These are phyloP conservation scores for Caryopteris hybrid DNA, from an alignment of 305 asterid species.

Conservation along the genomic window DNA sequence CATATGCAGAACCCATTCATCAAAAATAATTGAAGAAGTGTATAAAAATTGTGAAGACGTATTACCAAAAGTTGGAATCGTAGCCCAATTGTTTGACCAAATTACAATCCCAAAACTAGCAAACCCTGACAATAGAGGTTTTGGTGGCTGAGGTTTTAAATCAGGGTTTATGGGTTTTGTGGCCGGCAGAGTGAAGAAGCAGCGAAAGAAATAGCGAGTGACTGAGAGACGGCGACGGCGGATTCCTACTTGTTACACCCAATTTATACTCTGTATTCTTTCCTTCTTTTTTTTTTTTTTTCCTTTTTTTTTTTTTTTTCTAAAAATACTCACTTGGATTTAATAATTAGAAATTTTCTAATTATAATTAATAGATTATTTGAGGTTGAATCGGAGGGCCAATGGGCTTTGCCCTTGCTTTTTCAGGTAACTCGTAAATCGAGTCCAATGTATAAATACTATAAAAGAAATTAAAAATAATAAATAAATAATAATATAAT, in stretches of 20 bases:
- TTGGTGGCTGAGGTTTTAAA: conserved; percentile 39
- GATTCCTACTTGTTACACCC: not conserved
- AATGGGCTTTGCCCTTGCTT: too few relatives aligned
- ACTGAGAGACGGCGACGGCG: conserved; percentile 26
- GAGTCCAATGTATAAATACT: too few relatives aligned
- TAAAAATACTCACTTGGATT: too few relatives aligned
- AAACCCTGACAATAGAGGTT: conserved; percentile 12
- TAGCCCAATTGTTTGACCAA: conserved; percentile 9
- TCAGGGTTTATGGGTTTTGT: too few relatives aligned
- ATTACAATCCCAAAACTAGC: not conserved
- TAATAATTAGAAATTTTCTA: too few relatives aligned
- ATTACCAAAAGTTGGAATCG: conserved; percentile 26
- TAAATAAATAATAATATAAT: too few relatives aligned
- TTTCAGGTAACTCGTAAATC: too few relatives aligned
- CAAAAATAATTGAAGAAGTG: not conserved
- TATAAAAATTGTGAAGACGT: not conserved
- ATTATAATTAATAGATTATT: too few relatives aligned
- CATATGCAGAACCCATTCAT: not conserved
- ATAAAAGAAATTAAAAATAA: too few relatives aligned
- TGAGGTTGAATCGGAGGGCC: too few relatives aligned
- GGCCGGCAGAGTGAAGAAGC: too few relatives aligned
- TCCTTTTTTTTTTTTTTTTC: too few relatives aligned
- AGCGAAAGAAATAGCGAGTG: not conserved
- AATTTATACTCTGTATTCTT: conserved; percentile 15
- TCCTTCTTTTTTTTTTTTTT: not conserved